phyloP scores from a whole-genome alignment of 1,139 yeast genomes.

The Williopsis jadinii region DNA sequence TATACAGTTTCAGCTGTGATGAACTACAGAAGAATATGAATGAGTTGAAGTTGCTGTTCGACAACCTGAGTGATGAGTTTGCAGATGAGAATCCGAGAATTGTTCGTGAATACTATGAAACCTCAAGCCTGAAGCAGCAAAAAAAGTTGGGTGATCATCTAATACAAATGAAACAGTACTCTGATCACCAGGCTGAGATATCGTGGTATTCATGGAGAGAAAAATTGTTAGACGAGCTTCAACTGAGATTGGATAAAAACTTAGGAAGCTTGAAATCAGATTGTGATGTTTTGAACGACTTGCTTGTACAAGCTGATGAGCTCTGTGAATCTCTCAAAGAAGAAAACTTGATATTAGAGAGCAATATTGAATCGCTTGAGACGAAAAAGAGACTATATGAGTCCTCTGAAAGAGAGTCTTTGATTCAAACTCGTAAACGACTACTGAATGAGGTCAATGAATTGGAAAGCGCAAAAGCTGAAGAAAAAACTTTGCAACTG shows the following conservation, averaged over 20 bases:
- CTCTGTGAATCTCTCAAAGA: conserved; percentile 1
- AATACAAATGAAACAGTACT: conserved; percentile 37
- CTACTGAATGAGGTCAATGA: conserved; percentile 12
- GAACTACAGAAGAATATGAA: conserved; percentile 44
- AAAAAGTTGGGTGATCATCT: conserved; percentile 36
- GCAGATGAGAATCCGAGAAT: conserved; percentile 41
- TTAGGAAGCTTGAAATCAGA: conserved; percentile 9
- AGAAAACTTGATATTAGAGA: conserved; percentile 1
- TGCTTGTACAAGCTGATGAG: conserved; percentile 4
- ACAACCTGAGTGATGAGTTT: conserved; percentile 40
- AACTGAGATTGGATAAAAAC: conserved; percentile 12
- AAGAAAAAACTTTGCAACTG: neutral
- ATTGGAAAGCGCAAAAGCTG: conserved; percentile 9
- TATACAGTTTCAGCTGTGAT: conserved; percentile 45
- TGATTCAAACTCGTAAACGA: conserved; percentile 12
- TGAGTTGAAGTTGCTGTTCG: conserved; percentile 41
- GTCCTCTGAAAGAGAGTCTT: conserved; percentile 16
- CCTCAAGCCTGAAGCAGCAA: conserved; percentile 29
- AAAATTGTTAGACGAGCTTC: conserved; percentile 37
- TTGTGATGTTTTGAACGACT: neutral
- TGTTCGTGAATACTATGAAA: conserved; percentile 40
- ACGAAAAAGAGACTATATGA: conserved; percentile 8
- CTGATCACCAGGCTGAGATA: conserved; percentile 40
- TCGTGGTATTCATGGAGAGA: conserved; percentile 48
- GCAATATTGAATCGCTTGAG: conserved; percentile 5